These are phyloP conservation scores for Alnus glutinosa DNA, from an alignment of 306 rosid species.

Conservation along the genomic window DNA sequence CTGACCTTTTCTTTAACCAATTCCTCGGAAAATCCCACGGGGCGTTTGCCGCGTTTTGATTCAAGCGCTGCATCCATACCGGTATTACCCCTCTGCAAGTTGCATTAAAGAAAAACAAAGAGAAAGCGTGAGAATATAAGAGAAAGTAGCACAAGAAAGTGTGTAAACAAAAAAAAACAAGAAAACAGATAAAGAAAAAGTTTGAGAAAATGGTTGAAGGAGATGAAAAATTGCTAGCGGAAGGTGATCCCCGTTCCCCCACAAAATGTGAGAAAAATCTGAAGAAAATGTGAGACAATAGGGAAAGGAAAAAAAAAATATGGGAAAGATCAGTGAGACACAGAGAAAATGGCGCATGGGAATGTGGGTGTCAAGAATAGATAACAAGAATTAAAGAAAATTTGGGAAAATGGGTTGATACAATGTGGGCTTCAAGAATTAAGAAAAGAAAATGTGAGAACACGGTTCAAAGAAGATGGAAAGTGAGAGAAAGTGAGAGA, in stretches of 20 bases:
- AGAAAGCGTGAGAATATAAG: background rate
- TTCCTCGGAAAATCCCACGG: slow-evolving; percentile 22
- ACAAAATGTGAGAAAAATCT: background rate
- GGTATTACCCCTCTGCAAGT: slow-evolving; percentile 26
- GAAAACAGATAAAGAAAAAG: background rate
- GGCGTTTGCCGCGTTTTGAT: background rate
- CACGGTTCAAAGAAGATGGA: background rate
- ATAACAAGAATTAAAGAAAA: too few species aligned
- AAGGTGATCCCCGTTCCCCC: background rate
- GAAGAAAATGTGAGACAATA: background rate
- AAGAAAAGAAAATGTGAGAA: background rate
- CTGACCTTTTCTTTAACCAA: slow-evolving; percentile 28
- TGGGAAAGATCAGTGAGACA: background rate
- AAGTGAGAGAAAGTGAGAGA: background rate
- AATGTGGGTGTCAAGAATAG: too few species aligned
- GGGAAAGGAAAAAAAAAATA: background rate
- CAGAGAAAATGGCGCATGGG: too few species aligned
- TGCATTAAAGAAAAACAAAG: background rate
- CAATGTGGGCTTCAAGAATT: background rate
- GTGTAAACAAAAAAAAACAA: background rate
- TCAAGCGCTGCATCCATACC: slow-evolving; percentile 47
- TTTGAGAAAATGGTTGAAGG: background rate
- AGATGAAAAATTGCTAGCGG: background rate
- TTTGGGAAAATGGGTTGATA: background rate
- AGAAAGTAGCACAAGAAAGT: background rate